Percentiles rank a stretch among this genome's conserved stretches.
Evolutionary conservation across 2,329 filamentous ascomycete genomes (phyloP).

Genomic region (Penicillium sp.): DNA sequence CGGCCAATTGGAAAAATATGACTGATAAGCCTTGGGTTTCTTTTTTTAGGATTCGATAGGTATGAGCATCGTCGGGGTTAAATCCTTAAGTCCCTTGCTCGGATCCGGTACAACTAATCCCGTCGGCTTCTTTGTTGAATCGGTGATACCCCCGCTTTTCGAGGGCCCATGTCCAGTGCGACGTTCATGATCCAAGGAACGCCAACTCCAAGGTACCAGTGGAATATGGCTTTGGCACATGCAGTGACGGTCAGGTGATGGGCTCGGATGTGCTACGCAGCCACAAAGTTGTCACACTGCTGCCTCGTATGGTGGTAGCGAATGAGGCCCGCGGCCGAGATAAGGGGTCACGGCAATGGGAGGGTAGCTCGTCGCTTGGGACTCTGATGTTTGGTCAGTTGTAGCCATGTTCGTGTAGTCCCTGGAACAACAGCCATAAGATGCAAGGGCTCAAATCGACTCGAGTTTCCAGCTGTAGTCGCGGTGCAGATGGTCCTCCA

Average conservation of each 20-base stretch:
- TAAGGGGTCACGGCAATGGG: neutral
- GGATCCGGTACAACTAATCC: neutral
- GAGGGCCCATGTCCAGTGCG: neutral
- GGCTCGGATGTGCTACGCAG: slow-evolving; percentile 6
- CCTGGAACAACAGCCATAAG: neutral
- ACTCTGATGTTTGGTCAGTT: neutral
- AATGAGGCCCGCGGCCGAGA: neutral
- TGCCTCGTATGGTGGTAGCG: neutral
- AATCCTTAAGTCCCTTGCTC: neutral
- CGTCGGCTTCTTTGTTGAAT: neutral
- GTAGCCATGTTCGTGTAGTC: neutral
- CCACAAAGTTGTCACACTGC: neutral
- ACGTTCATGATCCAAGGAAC: neutral
- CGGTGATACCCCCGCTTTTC: neutral
- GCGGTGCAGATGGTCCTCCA: slow-evolving; percentile 57
- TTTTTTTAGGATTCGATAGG: neutral
- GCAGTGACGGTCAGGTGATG: slow-evolving; percentile 14
- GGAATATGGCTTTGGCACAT: slow-evolving; percentile 5
- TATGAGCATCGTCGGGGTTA: neutral
- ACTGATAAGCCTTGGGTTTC: neutral
- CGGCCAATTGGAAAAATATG: neutral
- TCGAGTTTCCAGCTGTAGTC: slow-evolving; percentile 43
- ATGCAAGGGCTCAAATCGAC: slow-evolving; percentile 28
- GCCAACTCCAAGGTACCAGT: neutral
- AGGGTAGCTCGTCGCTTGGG: neutral